These are phyloP conservation scores for Crucibulum parvulum DNA, from an alignment of 1,284 basidiomycete genomes.

Conservation along the genomic window DNA sequence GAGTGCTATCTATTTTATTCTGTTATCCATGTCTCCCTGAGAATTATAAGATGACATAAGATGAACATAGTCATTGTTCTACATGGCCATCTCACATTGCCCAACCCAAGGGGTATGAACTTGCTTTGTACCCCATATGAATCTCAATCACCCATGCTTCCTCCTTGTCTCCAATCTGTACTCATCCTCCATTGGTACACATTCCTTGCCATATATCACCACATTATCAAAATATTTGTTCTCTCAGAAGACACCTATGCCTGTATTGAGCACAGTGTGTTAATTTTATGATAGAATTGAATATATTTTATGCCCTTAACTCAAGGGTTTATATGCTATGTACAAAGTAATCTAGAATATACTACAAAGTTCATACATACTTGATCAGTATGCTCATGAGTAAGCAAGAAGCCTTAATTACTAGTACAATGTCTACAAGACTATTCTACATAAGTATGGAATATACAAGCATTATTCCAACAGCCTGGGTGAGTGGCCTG, in stretches of 20 bases:
- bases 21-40: not conserved
- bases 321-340: too few relatives aligned
- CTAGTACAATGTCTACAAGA: too few relatives aligned
- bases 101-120: conserved; percentile 80
- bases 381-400: too few relatives aligned
- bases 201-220: conserved; percentile 71
- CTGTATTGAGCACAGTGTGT: too few relatives aligned
- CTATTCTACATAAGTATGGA: too few relatives aligned
- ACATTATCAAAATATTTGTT: conserved; percentile 51
- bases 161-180: conserved; percentile 84
- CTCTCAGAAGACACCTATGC: conserved; percentile 83
- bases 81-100: conserved; percentile 84
- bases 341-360: too few relatives aligned
- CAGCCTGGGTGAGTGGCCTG: conserved; percentile 88
- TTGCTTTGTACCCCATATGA: conserved; percentile 76
- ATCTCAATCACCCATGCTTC: conserved; percentile 69
- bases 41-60: not conserved
- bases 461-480: too few relatives aligned
- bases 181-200: conserved; percentile 70
- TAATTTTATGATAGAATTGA: too few relatives aligned
- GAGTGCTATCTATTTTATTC: too few relatives aligned
- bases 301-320: too few relatives aligned
- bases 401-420: too few relatives aligned
- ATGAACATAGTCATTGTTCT: conserved; percentile 83
- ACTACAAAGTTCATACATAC: too few relatives aligned